These are phyloP conservation scores for Boletus patriciae DNA, from an alignment of 768 basidiomycete genomes.

Conservation along the genomic window DNA sequence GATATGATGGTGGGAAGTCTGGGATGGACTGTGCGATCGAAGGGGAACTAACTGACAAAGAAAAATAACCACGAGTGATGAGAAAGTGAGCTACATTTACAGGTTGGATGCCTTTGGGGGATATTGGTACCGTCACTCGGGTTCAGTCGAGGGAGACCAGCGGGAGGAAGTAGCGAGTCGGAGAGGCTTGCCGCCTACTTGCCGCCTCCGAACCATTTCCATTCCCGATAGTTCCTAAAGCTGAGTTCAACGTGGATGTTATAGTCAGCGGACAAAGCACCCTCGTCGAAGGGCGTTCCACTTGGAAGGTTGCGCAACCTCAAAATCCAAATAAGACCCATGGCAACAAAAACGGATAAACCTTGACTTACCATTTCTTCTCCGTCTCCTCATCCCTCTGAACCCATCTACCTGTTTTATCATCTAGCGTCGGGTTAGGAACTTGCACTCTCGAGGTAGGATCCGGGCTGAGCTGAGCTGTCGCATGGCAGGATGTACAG, in stretches of 20 bases:
- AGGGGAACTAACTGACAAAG: neutral
- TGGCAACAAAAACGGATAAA: neutral
- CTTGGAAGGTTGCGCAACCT: neutral
- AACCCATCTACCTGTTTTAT: neutral
- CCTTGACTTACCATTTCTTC: neutral
- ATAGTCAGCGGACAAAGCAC: neutral
- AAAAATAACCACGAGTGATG: neutral
- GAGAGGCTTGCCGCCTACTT: neutral
- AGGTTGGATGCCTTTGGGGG: no score
- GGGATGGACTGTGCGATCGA: neutral
- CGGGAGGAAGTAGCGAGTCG: neutral
- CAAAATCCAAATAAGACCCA: neutral
- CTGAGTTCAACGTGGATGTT: neutral
- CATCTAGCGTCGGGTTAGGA: neutral
- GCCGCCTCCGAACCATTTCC: neutral
- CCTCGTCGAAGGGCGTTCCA: neutral
- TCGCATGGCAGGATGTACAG: constrained; percentile 5
- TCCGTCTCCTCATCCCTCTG: neutral
- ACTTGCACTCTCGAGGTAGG: neutral
- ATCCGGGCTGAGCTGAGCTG: neutral
- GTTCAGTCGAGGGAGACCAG: neutral
- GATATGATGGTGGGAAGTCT: neutral
- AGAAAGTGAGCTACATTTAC: neutral
- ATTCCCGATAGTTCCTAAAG: neutral
- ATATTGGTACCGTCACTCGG: neutral